Evolutionary conservation across 2,329 filamentous ascomycete genomes (phyloP).

Genomic region (Mariannaea elegans): DNA sequence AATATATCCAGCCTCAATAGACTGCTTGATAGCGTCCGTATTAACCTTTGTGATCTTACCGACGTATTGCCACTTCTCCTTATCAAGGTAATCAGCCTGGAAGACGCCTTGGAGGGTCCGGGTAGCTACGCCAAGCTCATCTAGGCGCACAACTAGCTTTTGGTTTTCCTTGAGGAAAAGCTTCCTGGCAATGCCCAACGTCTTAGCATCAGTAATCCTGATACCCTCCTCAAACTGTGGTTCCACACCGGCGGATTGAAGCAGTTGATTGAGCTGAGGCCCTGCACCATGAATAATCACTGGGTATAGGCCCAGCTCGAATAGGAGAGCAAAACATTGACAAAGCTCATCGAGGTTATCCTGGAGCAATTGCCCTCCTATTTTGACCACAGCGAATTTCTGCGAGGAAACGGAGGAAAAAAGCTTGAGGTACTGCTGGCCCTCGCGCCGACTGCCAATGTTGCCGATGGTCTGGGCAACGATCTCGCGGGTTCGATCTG

Average conservation of each 20-base stretch:
- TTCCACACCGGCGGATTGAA: conserved; percentile 28
- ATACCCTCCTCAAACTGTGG: conserved; percentile 98
- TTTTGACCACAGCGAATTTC: conserved; percentile 90
- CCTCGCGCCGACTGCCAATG: conserved; percentile 94
- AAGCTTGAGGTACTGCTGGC: conserved; percentile 76
- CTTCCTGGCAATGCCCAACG: conserved; percentile 86
- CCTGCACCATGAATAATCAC: background rate
- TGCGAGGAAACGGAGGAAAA: conserved; percentile 97
- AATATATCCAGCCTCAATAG: conserved; percentile 90
- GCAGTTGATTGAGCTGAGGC: background rate
- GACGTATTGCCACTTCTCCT: conserved; percentile 94
- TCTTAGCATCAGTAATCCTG: conserved; percentile 94
- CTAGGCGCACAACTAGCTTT: conserved; percentile 80
- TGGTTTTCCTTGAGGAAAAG: conserved; percentile 93
- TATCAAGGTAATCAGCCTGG: conserved; percentile 92
- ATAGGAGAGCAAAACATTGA: conserved; percentile 87
- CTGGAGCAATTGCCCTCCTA: conserved; percentile 95
- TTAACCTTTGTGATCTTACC: conserved; percentile 96
- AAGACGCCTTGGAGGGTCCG: conserved; percentile 92
- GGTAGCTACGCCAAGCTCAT: conserved; percentile 87
- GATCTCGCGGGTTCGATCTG: conserved; percentile 47
- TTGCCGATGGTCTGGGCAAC: conserved; percentile 77
- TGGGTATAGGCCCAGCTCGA: background rate
- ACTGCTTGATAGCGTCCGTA: conserved; percentile 87
- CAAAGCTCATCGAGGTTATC: conserved; percentile 93